phyloP scores from a whole-genome alignment of 257 asterid species.

The Rehmannia glutinosa region DNA sequence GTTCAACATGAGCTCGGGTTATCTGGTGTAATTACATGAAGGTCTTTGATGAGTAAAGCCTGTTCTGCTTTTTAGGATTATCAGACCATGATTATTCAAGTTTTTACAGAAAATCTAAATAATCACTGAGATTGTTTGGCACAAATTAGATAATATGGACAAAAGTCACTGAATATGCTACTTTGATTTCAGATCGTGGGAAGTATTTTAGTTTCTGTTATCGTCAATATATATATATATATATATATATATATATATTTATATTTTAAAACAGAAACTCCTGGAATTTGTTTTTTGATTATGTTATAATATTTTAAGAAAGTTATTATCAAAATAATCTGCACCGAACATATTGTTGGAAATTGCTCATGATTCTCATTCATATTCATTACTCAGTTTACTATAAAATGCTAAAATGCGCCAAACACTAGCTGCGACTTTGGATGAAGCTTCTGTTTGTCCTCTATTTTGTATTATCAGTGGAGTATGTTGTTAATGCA shows the following conservation, averaged over 20 bases:
- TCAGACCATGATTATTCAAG: no score
- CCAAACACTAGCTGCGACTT: background rate
- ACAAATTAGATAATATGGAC: background rate
- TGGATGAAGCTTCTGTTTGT: conserved; percentile 1
- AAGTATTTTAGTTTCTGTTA: background rate
- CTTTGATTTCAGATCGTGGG: background rate
- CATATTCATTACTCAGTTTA: no score
- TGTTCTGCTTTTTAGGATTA: background rate
- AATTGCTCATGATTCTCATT: no score
- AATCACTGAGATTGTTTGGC: background rate
- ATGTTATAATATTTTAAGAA: background rate
- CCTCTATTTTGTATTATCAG: background rate
- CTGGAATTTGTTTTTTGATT: no score
- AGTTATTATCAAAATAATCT: background rate
- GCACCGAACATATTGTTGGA: no score
- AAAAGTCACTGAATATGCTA: background rate
- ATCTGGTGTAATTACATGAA: background rate
- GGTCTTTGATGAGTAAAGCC: background rate
- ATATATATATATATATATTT: no score
- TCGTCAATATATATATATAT: background rate
- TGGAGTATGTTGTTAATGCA: background rate
- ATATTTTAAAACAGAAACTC: background rate
- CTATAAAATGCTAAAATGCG: background rate
- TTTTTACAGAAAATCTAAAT: background rate
- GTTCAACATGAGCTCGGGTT: background rate